Percentiles rank a stretch among this genome's conserved stretches.
Conservation (phyloP, 345 rosid genomes). For the Populus davidiana region DNA sequence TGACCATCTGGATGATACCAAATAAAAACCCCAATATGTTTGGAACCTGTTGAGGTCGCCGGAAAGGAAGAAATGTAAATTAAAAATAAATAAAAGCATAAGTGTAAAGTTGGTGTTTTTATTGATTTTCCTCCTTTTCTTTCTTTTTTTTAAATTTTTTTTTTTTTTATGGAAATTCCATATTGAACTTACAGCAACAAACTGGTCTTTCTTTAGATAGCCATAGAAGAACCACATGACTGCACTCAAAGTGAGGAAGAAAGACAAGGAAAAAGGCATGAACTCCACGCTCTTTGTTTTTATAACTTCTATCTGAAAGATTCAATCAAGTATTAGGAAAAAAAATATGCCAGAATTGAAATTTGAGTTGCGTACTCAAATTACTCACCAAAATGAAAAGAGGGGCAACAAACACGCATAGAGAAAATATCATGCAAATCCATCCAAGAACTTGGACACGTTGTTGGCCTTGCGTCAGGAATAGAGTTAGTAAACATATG, state of each 20-base stretch:
- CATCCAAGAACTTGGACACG: constrained; percentile 62
- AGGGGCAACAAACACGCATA: constrained; percentile 76
- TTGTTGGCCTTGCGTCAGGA: constrained; percentile 31
- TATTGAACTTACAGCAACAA: constrained; percentile 18
- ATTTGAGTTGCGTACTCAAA: background rate
- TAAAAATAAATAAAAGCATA: background rate
- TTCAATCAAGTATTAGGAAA: background rate
- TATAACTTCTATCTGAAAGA: constrained; percentile 73
- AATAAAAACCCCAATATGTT: constrained; percentile 48
- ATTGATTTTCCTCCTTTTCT: too few relatives aligned
- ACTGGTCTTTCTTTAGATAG: constrained; percentile 15
- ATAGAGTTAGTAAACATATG: constrained; percentile 41
- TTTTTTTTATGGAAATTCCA: too few relatives aligned
- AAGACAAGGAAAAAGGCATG: constrained; percentile 60
- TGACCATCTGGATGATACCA: constrained; percentile 52
- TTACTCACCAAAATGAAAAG: constrained; percentile 67
- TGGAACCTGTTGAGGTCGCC: constrained; percentile 38
- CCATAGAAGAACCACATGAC: constrained; percentile 58
- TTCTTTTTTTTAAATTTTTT: too few relatives aligned
- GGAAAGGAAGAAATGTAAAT: background rate
- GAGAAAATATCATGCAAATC: constrained; percentile 72
- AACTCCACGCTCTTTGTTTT: constrained; percentile 70
- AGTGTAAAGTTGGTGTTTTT: background rate
- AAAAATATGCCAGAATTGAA: background rate
- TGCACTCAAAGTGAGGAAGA: constrained; percentile 53